Percentiles rank a stretch among this genome's conserved stretches.
phyloP scores from a whole-genome alignment of 225 moss, liverwort and hornwort genomes.

The Marchantia paleacea region DNA sequence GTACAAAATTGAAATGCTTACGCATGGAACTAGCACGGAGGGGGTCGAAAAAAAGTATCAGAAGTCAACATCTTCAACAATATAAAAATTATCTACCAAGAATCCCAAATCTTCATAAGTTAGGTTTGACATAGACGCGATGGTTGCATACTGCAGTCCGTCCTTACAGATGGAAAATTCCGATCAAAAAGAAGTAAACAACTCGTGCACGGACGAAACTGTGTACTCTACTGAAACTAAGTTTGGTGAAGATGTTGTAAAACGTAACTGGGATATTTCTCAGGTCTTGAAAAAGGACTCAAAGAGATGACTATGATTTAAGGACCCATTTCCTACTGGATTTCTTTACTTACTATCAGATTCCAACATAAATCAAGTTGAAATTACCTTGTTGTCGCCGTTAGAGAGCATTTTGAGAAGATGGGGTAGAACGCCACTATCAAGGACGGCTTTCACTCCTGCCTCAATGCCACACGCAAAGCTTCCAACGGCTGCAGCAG shows the following conservation, averaged over 20 bases:
- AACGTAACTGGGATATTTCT: not conserved
- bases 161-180: too few relatives aligned
- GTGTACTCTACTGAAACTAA: not conserved
- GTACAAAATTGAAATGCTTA: too few relatives aligned
- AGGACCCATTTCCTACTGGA: too few relatives aligned
- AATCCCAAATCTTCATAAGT: not conserved
- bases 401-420: slow-evolving; percentile 94
- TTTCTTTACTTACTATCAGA: too few relatives aligned
- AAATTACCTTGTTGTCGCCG: slow-evolving; percentile 69
- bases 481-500: slow-evolving; percentile 95
- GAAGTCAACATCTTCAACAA: too few relatives aligned
- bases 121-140: not conserved
- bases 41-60: too few relatives aligned
- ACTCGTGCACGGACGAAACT: not conserved
- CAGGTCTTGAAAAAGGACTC: too few relatives aligned
- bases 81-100: too few relatives aligned
- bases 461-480: slow-evolving; percentile 98
- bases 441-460: slow-evolving; percentile 90
- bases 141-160: too few relatives aligned
- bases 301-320: too few relatives aligned
- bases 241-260: not conserved
- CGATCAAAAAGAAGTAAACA: too few relatives aligned
- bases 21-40: too few relatives aligned
- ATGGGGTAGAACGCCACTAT: slow-evolving; percentile 93
- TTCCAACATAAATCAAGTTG: not conserved